phyloP scores from a whole-genome alignment of 208 protist genomes.

The Polymyxa betae region DNA sequence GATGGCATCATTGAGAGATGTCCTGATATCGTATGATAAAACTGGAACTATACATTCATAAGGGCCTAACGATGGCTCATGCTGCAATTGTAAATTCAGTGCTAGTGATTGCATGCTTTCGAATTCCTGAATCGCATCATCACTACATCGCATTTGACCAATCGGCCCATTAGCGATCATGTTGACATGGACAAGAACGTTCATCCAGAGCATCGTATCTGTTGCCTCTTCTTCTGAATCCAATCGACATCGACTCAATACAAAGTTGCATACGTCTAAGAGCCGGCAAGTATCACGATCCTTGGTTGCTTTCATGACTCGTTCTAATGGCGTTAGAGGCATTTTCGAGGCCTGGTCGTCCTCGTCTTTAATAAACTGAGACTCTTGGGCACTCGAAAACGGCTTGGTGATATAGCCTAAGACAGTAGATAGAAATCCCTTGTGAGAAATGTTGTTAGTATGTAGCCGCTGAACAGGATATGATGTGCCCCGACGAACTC shows the following conservation, averaged over 20 bases:
- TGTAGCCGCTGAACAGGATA: neutral
- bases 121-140: constrained; percentile 7
- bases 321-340: constrained; percentile 8
- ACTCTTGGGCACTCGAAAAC: neutral
- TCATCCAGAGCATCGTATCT: constrained; percentile 7
- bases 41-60: neutral
- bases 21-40: constrained; percentile 29
- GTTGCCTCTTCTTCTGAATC: neutral
- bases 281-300: neutral
- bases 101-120: neutral
- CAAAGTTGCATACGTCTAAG: constrained; percentile 7
- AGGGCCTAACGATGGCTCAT: neutral
- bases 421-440: neutral
- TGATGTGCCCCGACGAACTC: constrained; percentile 8
- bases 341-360: neutral
- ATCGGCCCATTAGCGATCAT: neutral
- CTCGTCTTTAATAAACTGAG: neutral
- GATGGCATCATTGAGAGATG: constrained; percentile 11
- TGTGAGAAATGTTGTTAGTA: neutral
- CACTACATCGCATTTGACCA: neutral
- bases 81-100: neutral
- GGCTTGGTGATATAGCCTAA: neutral
- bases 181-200: neutral
- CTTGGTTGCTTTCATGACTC: neutral
- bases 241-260: neutral